phyloP scores from a whole-genome alignment of 192 early-diverging fungal genomes.

The Coemansia sp. region DNA sequence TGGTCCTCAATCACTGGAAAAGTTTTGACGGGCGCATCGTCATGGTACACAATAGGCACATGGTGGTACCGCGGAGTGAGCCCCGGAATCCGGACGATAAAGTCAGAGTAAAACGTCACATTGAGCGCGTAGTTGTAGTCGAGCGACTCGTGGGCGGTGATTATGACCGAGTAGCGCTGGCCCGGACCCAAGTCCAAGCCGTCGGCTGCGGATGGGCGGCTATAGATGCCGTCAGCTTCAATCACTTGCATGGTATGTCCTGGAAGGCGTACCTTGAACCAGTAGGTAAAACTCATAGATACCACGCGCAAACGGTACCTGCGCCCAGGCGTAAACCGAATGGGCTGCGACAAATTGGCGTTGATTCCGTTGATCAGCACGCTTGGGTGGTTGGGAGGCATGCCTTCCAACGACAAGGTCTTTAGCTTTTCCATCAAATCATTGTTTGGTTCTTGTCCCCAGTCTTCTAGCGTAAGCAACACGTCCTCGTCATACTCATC shows the following conservation, averaged over 20 bases:
- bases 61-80: constrained; percentile 42
- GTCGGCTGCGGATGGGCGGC: constrained; percentile 53
- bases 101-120: constrained; percentile 65
- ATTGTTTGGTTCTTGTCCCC: constrained; percentile 42
- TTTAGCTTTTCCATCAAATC: background rate
- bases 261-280: constrained; percentile 71
- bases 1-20: background rate
- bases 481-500: constrained; percentile 64
- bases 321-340: constrained; percentile 66
- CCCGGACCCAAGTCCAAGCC: constrained; percentile 64
- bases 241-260: constrained; percentile 76
- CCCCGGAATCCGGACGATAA: constrained; percentile 57
- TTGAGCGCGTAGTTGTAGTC: constrained; percentile 63
- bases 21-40: background rate
- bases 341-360: constrained; percentile 23
- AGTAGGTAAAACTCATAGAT: constrained; percentile 65
- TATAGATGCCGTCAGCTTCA: constrained; percentile 73
- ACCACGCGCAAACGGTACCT: constrained; percentile 75
- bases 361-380: constrained; percentile 50
- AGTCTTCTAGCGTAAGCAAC: constrained; percentile 61
- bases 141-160: constrained; percentile 62
- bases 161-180: constrained; percentile 77
- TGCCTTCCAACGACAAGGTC: constrained; percentile 43
- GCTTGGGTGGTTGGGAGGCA: background rate
- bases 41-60: constrained; percentile 16